phyloP scores from a whole-genome alignment of 2,329 filamentous ascomycete species.

The Lecanicillium sp. region DNA sequence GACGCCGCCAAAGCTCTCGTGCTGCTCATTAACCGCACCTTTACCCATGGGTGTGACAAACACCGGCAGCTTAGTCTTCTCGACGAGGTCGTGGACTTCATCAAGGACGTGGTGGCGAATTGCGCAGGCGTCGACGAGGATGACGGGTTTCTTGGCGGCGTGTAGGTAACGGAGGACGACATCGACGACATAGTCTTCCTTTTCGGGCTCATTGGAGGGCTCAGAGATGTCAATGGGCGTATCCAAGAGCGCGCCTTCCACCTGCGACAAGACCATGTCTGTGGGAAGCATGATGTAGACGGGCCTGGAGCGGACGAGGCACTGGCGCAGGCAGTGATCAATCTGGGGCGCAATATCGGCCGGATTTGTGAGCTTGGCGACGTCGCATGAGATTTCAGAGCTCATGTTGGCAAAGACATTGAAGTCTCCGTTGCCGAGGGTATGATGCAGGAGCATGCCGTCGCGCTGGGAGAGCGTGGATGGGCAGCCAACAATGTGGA shows the following conservation, averaged over 20 bases:
- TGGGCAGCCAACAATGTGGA: slow-evolving; percentile 56
- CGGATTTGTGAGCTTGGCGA: slow-evolving; percentile 63
- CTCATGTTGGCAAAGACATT: slow-evolving; percentile 77
- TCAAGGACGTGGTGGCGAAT: slow-evolving; percentile 65
- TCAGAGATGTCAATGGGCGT: slow-evolving; percentile 59
- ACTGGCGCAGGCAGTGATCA: slow-evolving; percentile 68
- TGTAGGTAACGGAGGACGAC: slow-evolving; percentile 67
- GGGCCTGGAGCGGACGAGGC: slow-evolving; percentile 64
- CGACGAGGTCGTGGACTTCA: slow-evolving; percentile 64
- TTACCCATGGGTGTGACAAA: slow-evolving; percentile 93
- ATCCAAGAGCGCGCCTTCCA: slow-evolving; percentile 66
- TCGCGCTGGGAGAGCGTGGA: slow-evolving; percentile 38
- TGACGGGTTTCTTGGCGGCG: slow-evolving; percentile 63
- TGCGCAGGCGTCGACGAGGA: slow-evolving; percentile 77
- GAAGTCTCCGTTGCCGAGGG: slow-evolving; percentile 71
- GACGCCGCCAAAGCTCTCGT: slow-evolving; percentile 71
- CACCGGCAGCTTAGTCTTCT: slow-evolving; percentile 66
- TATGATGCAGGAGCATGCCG: slow-evolving; percentile 53
- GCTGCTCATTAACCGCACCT: slow-evolving; percentile 68
- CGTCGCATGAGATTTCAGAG: slow-evolving; percentile 59
- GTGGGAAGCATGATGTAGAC: slow-evolving; percentile 80
- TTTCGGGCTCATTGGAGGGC: slow-evolving; percentile 57
- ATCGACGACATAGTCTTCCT: slow-evolving; percentile 76
- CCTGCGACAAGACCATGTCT: slow-evolving; percentile 68
- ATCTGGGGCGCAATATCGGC: slow-evolving; percentile 65